Base-by-base conservation (phyloP, 768 basidiomycete genomes). In the Amanita subjunquillea region DNA sequence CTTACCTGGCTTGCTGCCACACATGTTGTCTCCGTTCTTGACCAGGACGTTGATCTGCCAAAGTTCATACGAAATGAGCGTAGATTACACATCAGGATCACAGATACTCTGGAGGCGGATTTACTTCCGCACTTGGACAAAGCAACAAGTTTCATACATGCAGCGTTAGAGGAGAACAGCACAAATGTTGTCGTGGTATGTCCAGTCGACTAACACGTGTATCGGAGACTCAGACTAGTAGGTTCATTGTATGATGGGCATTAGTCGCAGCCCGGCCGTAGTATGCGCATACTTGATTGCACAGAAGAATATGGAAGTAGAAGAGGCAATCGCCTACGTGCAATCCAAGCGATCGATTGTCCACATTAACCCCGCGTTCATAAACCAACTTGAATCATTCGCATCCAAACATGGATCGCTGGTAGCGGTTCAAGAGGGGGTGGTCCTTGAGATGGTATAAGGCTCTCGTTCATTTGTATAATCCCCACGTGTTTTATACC, bases 231-330 rank as follows among this genome's bases (percentile, higher is more conserved):
- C 10, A 42, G 17, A 32, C 50, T 29, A 5, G 57, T 49, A 88
- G 85, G 84, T 90, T 10, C 88, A 91, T 64, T 90, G 88, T 62
- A 65, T 80, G 38, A 79, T 82, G 65, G 88, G 88, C 39, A 75
- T 88, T 54, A 86, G 84, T 58, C 76, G 88, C 22, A 86, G 84
- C 40, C 76, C 87, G 0, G 87, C 85, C 4, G 76, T 88, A 25
- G 80, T 89, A 3, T 82, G 83, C 56, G 88, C 85, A 50, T 90
- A 87, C 65, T 69, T 85, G 40, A 66, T 83, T 17, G 74, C 76
- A 15, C 73, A 76, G 8, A 74, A 69, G 25, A 67, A 70, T 15
- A 81, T 85, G 78, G 63, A 64, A 4, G 71, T 78, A 9, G 50
- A 59, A 23, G 76, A 83, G 53, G 75, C 84, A 9, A 72, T 87